Base-by-base conservation (phyloP, 257 asterid species). In the Cordia subcordata region DNA sequence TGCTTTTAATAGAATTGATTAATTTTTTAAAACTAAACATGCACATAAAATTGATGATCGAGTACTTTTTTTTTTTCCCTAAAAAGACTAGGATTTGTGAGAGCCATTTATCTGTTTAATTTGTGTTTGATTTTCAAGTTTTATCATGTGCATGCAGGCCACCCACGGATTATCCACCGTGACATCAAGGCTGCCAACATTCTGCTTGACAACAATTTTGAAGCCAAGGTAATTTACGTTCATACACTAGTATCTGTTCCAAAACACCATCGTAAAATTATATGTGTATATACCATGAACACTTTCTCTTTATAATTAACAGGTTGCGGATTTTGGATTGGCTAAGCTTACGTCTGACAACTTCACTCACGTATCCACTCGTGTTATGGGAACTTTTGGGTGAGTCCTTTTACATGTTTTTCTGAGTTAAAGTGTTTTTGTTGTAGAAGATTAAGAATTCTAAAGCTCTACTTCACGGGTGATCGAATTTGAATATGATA, bases 381-480 rank as follows among this genome's bases (percentile, higher is more conserved):
- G 98, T 4, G 96, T 91, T n/a, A 91, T 88, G 98, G 98, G 98
- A 67, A 92, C 98, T 54, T 88, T 92, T 18, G 98, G 98, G 98
- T 85, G 62, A 67, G 75, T 73, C 52, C 16, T 40, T 5, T 35
- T 39, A 35, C 45, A 38, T 33, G 20, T 18, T 63, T 38, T n/a
- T n/a, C n/a, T n/a, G n/a, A n/a, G n/a, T n/a, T n/a, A n/a, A n/a
- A n/a, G n/a, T n/a, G n/a, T n/a, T n/a, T n/a, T n/a, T n/a, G n/a
- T n/a, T n/a, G n/a, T n/a, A n/a, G n/a, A n/a, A n/a, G n/a, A n/a
- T n/a, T n/a, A n/a, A n/a, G n/a, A n/a, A n/a, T n/a, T n/a, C n/a
- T n/a, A n/a, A n/a, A n/a, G n/a, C n/a, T n/a, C n/a, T n/a, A n/a
- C n/a, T n/a, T n/a, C n/a, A n/a, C n/a, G n/a, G n/a, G n/a, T n/a